Evolutionary conservation across 1,139 yeast genomes (phyloP).

Genomic region (Yamadazyma taylorii): DNA sequence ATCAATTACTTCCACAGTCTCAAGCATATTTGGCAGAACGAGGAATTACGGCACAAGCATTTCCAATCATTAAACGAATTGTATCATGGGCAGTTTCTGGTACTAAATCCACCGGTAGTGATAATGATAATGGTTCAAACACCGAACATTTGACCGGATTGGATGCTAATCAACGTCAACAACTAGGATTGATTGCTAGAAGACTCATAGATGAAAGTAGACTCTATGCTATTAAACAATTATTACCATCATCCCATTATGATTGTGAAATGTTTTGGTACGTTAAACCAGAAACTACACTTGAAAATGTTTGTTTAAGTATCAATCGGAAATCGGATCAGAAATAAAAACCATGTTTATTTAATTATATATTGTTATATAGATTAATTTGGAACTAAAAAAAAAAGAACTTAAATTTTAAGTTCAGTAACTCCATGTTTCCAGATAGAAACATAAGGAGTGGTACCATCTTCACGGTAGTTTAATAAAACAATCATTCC

Average conservation of each 20-base stretch:
- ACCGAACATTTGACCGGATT: slow-evolving; percentile 20
- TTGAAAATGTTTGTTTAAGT: slow-evolving; percentile 68
- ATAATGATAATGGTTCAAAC: slow-evolving; percentile 25
- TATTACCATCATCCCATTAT: slow-evolving; percentile 27
- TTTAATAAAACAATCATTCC: slow-evolving; percentile 96
- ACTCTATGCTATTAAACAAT: slow-evolving; percentile 42
- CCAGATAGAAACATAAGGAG: slow-evolving; percentile 98
- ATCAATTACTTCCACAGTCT: slow-evolving; percentile 53
- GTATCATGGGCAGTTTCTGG: slow-evolving; percentile 92
- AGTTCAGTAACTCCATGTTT: slow-evolving; percentile 92
- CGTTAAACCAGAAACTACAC: slow-evolving; percentile 54
- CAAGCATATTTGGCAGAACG: slow-evolving; percentile 33
- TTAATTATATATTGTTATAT: neutral
- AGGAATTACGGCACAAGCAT: slow-evolving; percentile 42
- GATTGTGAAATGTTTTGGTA: slow-evolving; percentile 57
- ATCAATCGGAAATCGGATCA: no score
- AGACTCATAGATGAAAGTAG: slow-evolving; percentile 63
- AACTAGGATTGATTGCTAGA: slow-evolving; percentile 66
- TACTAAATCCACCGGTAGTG: slow-evolving; percentile 23
- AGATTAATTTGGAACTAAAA: neutral
- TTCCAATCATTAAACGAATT: slow-evolving; percentile 57
- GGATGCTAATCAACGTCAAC: slow-evolving; percentile 47
- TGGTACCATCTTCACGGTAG: slow-evolving; percentile 99
- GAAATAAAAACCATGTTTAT: no score
- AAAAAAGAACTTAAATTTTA: slow-evolving; percentile 64